phyloP scores from a whole-genome alignment of 2,329 filamentous ascomycete genomes.

The Sporothrix pseudoabietina region DNA sequence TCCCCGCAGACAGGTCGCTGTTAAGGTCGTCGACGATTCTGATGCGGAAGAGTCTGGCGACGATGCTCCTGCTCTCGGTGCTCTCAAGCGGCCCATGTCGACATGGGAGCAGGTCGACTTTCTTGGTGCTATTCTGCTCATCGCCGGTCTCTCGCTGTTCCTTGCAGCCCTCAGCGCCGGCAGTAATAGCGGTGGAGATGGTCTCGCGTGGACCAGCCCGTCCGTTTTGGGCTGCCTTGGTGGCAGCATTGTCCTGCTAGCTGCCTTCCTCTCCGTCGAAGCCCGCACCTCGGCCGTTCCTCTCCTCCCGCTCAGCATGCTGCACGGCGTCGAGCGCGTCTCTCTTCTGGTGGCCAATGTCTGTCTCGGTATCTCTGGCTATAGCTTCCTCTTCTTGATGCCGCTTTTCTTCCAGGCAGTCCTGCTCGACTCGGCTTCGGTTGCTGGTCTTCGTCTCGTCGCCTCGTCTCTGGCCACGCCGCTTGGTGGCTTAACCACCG shows the following conservation, averaged over 20 bases:
- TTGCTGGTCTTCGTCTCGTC: conserved; percentile 65
- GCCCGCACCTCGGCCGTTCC: conserved; percentile 53
- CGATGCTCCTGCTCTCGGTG: not conserved
- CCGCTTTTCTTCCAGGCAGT: conserved; percentile 72
- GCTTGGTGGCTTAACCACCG: conserved; percentile 58
- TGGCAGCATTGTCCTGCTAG: conserved; percentile 48
- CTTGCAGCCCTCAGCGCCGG: conserved; percentile 58
- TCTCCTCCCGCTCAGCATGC: conserved; percentile 58
- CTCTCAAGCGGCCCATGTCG: conserved; percentile 37
- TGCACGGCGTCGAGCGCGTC: conserved; percentile 57
- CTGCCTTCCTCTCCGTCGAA: conserved; percentile 53
- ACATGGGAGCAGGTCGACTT: conserved; percentile 62
- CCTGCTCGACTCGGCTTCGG: conserved; percentile 63
- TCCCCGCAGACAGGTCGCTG: not conserved
- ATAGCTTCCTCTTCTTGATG: conserved; percentile 68
- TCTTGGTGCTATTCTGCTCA: conserved; percentile 57
- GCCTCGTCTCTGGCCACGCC: conserved; percentile 64
- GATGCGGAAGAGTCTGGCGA: conserved; percentile 31
- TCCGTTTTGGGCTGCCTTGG: conserved; percentile 51
- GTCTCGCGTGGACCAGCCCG: conserved; percentile 53
- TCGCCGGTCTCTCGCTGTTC: conserved; percentile 60
- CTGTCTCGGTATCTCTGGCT: conserved; percentile 62
- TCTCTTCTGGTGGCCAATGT: conserved; percentile 61
- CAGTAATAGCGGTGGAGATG: conserved; percentile 47
- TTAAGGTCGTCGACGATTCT: not conserved